Evolutionary conservation across 2,329 filamentous ascomycete genomes (phyloP), one percentile per base, ranked within the genome.

Genomic region (Fusarium multiceps): DNA sequence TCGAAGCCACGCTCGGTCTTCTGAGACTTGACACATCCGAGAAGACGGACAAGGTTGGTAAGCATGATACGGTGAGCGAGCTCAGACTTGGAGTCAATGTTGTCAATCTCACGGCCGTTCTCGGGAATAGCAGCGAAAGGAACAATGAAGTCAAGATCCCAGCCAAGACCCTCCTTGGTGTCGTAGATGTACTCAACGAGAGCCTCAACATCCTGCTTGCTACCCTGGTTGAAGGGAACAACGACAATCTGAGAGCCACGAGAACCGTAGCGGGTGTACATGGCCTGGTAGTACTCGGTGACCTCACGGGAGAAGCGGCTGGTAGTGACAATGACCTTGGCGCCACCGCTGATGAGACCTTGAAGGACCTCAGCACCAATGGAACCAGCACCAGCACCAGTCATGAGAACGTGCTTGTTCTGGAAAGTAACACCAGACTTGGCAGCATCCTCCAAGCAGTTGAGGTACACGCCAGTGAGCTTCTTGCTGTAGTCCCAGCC

Each of bases 401-500:
- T 99, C 94, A 99, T 99, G 72, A 99, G 88, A 49, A 92, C 95
- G 78, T 98, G 93, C 86, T 98, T 98, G 83, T 92, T 93, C 79
- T 94, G 89, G 85, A 97, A 99, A 48, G 90, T 96, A 63, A 99
- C 90, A 80, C 96, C 96, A 59, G 89, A 86, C 76, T 90, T 92
- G 71, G 96, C 96, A 71, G 94, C 94, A 69, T 94, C 89, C 83
- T 97, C 94, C 32, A 99, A 83, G 68, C 93, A 94, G 79, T 98
- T 93, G 34, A 99, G 89, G 80, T 99, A 99, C 74, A 94, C 82
- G 60, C 93, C 92, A 25, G 96, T 98, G 61, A 99, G 88, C 85
- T 97, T 98, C 88, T 98, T 99, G 89, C 93, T 98, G 86, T 98
- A 99, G 78, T 98, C 94, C 96, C 96, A 99, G 66, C 95, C 95